phyloP scores from a whole-genome alignment of 768 basidiomycete species.

The Auricularia heimuer region DNA sequence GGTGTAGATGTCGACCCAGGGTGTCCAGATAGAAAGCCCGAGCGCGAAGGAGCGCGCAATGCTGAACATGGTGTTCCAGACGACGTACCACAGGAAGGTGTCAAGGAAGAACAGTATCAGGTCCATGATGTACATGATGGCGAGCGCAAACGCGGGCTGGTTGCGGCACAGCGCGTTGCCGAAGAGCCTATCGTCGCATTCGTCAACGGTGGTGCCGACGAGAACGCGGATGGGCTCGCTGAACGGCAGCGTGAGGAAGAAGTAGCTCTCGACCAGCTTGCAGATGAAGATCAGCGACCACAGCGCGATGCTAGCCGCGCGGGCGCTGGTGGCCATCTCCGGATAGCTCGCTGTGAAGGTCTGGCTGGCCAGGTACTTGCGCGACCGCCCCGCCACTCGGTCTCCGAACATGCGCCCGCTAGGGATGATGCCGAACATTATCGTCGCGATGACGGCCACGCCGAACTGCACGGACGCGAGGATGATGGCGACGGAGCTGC shows the following conservation, averaged over 20 bases:
- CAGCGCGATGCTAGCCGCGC: conserved; percentile 72
- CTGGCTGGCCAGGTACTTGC: conserved; percentile 97
- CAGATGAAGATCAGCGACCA: conserved; percentile 94
- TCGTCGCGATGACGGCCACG: conserved; percentile 72
- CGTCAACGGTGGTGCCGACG: conserved; percentile 89
- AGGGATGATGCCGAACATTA: conserved; percentile 81
- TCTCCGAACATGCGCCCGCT: conserved; percentile 99
- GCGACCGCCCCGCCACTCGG: conserved; percentile 91
- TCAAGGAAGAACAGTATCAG: conserved; percentile 96
- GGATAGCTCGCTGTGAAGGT: conserved; percentile 99
- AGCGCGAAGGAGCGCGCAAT: conserved; percentile 83
- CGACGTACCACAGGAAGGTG: conserved; percentile 99
- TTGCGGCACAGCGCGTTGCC: conserved; percentile 76
- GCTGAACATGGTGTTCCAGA: conserved; percentile 94
- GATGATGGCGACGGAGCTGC: conserved; percentile 72
- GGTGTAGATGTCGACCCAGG: conserved; percentile 96
- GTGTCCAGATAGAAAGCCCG: conserved; percentile 97
- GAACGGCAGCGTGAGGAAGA: conserved; percentile 97
- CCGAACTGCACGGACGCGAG: conserved; percentile 91
- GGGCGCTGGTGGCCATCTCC: conserved; percentile 54
- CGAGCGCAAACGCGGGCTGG: conserved; percentile 87
- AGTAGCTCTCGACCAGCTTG: conserved; percentile 96
- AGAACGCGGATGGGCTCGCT: conserved; percentile 92
- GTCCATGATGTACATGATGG: conserved; percentile 99
- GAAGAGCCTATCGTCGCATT: conserved; percentile 78